A percentile compares a stretch with the other conserved stretches of the same genome.
These are phyloP conservation scores for Gamsiella multidivaricata DNA, from an alignment of 192 early-diverging fungal genomes.

Conservation along the genomic window DNA sequence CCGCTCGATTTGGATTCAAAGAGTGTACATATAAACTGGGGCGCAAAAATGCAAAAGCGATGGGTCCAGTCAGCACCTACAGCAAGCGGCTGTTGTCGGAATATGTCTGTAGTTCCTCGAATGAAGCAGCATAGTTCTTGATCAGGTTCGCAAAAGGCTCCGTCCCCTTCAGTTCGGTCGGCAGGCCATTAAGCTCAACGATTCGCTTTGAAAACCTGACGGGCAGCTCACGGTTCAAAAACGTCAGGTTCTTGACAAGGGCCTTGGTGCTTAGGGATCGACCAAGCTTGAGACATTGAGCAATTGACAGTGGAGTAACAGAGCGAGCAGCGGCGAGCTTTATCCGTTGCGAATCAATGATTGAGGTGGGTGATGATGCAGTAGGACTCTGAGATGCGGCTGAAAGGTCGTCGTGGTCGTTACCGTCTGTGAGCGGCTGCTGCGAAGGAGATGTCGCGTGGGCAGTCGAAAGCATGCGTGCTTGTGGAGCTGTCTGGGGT, in stretches of 20 bases:
- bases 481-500: too few species aligned
- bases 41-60: background rate
- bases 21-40: too few species aligned
- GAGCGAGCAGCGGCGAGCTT: constrained; percentile 28
- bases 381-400: too few species aligned
- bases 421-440: too few species aligned
- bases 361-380: background rate
- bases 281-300: constrained; percentile 40
- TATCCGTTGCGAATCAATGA: constrained; percentile 18
- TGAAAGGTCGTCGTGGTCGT: constrained; percentile 2
- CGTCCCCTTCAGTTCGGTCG: constrained; percentile 24
- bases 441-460: too few species aligned
- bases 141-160: constrained; percentile 40
- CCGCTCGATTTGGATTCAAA: background rate
- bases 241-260: constrained; percentile 39
- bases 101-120: constrained; percentile 30
- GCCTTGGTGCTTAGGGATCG: constrained; percentile 33
- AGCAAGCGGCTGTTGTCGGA: constrained; percentile 35
- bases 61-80: constrained; percentile 9
- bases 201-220: constrained; percentile 46
- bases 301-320: constrained; percentile 45
- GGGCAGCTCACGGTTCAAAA: constrained; percentile 42
- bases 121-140: constrained; percentile 32
- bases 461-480: constrained; percentile 4
- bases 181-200: constrained; percentile 27